phyloP scores from a whole-genome alignment of 306 rosid species.

The Astragalus glycyphyllos region DNA sequence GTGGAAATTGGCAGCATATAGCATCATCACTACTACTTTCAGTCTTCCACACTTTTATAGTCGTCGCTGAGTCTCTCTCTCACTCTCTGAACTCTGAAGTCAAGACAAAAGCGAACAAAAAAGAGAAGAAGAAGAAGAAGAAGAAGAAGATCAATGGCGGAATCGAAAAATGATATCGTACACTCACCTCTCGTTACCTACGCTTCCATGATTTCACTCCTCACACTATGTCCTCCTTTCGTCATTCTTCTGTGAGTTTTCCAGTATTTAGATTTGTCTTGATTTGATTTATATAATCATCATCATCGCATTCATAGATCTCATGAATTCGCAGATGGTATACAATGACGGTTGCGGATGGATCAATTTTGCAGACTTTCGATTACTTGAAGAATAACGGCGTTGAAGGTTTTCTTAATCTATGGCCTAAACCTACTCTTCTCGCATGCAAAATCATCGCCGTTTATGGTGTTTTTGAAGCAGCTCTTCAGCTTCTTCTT shows the following conservation, averaged over 20 bases:
- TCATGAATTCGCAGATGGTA: conserved; percentile 71
- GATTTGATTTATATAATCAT: background rate
- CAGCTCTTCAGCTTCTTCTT: conserved; percentile 82
- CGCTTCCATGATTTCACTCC: conserved; percentile 76
- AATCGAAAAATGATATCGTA: conserved; percentile 56
- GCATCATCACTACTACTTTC: too few relatives aligned
- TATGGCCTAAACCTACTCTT: conserved; percentile 84
- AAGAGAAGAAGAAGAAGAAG: conserved; percentile 34
- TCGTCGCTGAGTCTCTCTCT: background rate
- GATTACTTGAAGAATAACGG: conserved; percentile 58
- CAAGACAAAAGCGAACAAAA: background rate
- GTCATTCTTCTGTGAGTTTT: conserved; percentile 73
- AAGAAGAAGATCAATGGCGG: conserved; percentile 46
- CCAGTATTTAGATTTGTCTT: background rate
- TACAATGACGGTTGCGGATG: conserved; percentile 87
- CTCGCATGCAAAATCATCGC: conserved; percentile 70
- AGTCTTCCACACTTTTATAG: too few relatives aligned
- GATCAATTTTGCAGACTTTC: conserved; percentile 64
- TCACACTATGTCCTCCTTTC: conserved; percentile 87
- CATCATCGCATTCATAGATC: too few relatives aligned
- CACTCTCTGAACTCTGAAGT: background rate
- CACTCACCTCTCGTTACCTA: conserved; percentile 88
- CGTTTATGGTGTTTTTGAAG: conserved; percentile 75
- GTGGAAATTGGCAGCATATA: too few relatives aligned
- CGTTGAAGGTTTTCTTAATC: conserved; percentile 49